These are phyloP conservation scores for Platanthera guangdongensis DNA, from an alignment of 106 monocot species.

Conservation along the genomic window DNA sequence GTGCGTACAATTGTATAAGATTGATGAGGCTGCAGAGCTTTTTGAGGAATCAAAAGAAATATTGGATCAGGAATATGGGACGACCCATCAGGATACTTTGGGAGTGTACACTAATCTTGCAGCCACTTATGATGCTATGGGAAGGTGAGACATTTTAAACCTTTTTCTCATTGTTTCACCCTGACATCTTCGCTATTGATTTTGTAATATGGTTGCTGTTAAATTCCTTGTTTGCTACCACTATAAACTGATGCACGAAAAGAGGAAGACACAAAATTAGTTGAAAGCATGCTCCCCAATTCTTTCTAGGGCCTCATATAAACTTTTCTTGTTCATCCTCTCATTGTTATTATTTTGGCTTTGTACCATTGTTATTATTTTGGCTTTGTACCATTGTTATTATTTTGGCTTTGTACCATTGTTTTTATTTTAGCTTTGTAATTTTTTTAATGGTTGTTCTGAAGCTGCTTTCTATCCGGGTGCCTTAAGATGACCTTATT, in stretches of 20 bases:
- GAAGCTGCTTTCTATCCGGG: background rate
- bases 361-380: too few relatives aligned
- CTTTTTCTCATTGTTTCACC: background rate
- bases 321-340: background rate
- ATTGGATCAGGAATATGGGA: slow-evolving; percentile 45
- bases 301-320: background rate
- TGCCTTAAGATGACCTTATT: background rate
- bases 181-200: background rate
- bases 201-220: background rate
- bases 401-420: background rate
- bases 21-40: slow-evolving; percentile 48
- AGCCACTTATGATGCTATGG: slow-evolving; percentile 70
- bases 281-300: background rate
- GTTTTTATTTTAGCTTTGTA: background rate
- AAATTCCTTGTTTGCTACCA: background rate
- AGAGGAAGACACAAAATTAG: background rate
- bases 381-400: too few relatives aligned
- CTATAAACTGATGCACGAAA: background rate
- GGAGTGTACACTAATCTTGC: slow-evolving; percentile 59
- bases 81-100: slow-evolving; percentile 43
- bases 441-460: background rate
- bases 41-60: slow-evolving; percentile 49
- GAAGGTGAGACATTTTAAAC: slow-evolving; percentile 28
- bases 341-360: too few relatives aligned
- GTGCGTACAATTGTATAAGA: slow-evolving; percentile 51